Evolutionary conservation across 208 protist species (phyloP), one percentile per base, ranked within the genome.

Genomic region (Crithidia expoeki): DNA sequence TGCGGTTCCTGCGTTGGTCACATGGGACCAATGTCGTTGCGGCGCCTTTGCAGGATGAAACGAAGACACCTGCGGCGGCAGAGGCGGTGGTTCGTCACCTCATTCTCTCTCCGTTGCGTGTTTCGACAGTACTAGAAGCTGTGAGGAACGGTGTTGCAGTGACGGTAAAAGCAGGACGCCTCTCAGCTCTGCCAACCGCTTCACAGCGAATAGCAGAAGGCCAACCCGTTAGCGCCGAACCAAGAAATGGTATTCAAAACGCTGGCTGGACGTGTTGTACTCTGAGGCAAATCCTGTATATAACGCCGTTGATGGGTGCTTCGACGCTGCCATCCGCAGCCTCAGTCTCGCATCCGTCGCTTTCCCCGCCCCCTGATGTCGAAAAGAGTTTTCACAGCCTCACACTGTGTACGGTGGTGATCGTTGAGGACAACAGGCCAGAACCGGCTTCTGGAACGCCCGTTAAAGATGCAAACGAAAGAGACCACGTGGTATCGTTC

Each of bases 271-370:
- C 36, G 9, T 5, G 9, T 12, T 40, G 36, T 5, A 40, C 5
- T 5, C 12, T 40, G 36, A 40, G 36, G 12, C 9, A 12, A 5
- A 12, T 40, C 9, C 36, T 5, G 36, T 40, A 40, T 12, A 56
- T 56, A 10, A 56, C 50, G 1, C 34, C 50, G 50, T 9, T 56
- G 50, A 34, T 14, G 50, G 50, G 27, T 56, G n/a, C 50, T 34
- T 10, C 21, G 27, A 1, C 27, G 28, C 9, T 17, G 19, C 44
- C 16, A 49, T 4, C 16, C 4, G 6, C 44, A 49, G 9, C 50
- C 14, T 14, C 49, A 25, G 5, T 14, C 49, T 32, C 49, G 7
- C 11, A 30, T 12, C 25, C 6, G 6, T 34, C 34, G 2, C 50
- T 32, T 56, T 56, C 23, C 4, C 27, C n/a, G 1, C 12, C 27